Conservation (phyloP, 2,329 filamentous ascomycete species). For the Juglanconis juglandina region DNA sequence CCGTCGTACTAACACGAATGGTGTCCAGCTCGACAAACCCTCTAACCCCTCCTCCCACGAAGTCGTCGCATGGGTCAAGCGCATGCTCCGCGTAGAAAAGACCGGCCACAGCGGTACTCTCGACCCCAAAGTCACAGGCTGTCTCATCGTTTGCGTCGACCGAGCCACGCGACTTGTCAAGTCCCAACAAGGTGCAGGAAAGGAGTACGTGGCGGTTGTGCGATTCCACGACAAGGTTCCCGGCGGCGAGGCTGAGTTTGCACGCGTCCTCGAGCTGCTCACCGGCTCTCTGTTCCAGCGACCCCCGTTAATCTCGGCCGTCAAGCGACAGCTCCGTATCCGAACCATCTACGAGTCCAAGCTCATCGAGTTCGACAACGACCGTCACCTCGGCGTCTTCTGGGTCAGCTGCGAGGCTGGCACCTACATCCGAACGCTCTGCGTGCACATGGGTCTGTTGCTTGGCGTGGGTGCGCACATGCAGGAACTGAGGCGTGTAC, state of each 20-base stretch:
- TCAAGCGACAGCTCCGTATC: constrained; percentile 98
- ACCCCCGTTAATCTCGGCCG: constrained; percentile 93
- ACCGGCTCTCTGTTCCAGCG: constrained; percentile 97
- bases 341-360: constrained; percentile 97
- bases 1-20: background rate
- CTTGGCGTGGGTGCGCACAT: constrained; percentile 70
- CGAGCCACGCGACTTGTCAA: constrained; percentile 96
- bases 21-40: constrained; percentile 66
- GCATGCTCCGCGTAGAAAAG: constrained; percentile 90
- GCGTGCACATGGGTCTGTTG: constrained; percentile 75
- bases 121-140: constrained; percentile 96
- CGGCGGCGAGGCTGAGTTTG: constrained; percentile 88
- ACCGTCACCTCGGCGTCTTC: constrained; percentile 94
- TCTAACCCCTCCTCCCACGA: constrained; percentile 98
- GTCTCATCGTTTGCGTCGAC: constrained; percentile 92
- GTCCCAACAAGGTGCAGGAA: constrained; percentile 97
- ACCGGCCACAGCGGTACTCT: constrained; percentile 98
- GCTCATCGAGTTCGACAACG: constrained; percentile 96
- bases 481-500: constrained; percentile 94
- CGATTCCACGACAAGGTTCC: constrained; percentile 93
- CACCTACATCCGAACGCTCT: constrained; percentile 97
- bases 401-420: constrained; percentile 99
- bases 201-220: constrained; percentile 97
- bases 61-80: constrained; percentile 98
- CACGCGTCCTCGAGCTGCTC: constrained; percentile 88